Conservation (phyloP, 78 protist genomes). For the Dictyostelium purpureum region DNA sequence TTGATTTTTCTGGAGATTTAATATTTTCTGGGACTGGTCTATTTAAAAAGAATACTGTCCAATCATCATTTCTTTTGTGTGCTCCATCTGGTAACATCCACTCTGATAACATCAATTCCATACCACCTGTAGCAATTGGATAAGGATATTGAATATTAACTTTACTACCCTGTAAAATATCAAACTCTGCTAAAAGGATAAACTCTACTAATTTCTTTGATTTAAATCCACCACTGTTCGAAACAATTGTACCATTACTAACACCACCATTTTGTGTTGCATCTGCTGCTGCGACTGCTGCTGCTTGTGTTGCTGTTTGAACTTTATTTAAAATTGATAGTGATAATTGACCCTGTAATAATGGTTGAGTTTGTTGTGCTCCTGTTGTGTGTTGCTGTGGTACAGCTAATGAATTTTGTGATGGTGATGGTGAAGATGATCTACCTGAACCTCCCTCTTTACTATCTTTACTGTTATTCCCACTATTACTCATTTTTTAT, state of each 20-base stretch:
- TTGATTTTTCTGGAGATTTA: neutral
- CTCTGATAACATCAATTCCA: conserved; percentile 85
- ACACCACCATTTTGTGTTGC: neutral
- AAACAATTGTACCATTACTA: neutral
- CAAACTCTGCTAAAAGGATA: conserved; percentile 90
- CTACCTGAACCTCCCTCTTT: neutral
- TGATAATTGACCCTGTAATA: neutral
- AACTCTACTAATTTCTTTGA: conserved; percentile 65
- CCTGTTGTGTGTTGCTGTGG: neutral
- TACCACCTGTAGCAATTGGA: conserved; percentile 82
- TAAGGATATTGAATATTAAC: conserved; percentile 79
- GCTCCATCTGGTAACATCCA: conserved; percentile 94
- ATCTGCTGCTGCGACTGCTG: neutral
- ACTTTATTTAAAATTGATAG: conserved; percentile 1
- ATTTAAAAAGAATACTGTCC: conserved; percentile 90
- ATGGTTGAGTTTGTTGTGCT: neutral
- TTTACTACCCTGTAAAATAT: conserved; percentile 85
- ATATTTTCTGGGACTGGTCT: conserved; percentile 73
- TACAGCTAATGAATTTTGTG: neutral
- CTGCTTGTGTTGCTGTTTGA: conserved; percentile 26
- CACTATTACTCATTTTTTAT: neutral
- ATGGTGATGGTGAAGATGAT: conserved; percentile 25
- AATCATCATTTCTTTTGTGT: conserved; percentile 90
- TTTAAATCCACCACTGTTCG: neutral
- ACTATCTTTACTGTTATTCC: neutral